Evolutionary conservation across 768 basidiomycete species (phyloP).

Genomic region (Kwoniella shandongensis): DNA sequence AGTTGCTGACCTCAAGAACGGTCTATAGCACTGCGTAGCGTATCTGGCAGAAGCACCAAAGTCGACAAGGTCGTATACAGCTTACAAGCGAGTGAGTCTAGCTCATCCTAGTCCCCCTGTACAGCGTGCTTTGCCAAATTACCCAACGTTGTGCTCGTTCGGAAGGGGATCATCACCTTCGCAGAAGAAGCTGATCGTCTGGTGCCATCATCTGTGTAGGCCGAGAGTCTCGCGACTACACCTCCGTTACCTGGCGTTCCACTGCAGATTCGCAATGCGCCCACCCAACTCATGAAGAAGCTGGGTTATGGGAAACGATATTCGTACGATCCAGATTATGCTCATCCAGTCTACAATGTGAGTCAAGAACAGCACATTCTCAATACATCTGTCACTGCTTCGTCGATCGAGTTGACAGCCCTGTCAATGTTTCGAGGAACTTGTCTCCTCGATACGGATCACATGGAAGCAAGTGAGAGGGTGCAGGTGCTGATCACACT

Average conservation of each 20-base stretch:
- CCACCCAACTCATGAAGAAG: slow-evolving; percentile 68
- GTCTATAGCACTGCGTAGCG: slow-evolving; percentile 62
- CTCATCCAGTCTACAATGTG: slow-evolving; percentile 63
- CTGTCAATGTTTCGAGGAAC: too few relatives aligned
- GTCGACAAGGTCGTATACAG: slow-evolving; percentile 74
- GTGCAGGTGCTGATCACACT: too few relatives aligned
- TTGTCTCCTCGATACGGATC: too few relatives aligned
- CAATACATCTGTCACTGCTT: not conserved
- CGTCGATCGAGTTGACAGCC: not conserved
- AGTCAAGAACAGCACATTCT: slow-evolving; percentile 22
- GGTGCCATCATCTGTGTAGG: slow-evolving; percentile 41
- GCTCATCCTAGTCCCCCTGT: not conserved
- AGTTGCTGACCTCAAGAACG: not conserved
- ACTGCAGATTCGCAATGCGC: slow-evolving; percentile 72
- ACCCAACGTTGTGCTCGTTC: too few relatives aligned
- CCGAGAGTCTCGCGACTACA: slow-evolving; percentile 63
- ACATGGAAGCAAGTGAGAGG: not conserved
- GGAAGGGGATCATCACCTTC: too few relatives aligned
- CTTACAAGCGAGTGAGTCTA: slow-evolving; percentile 61
- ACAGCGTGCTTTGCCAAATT: too few relatives aligned
- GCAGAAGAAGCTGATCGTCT: too few relatives aligned
- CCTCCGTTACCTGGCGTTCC: slow-evolving; percentile 65
- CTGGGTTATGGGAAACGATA: slow-evolving; percentile 69
- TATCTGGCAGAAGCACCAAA: slow-evolving; percentile 82
- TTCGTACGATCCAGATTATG: slow-evolving; percentile 65